Base-by-base conservation (phyloP, 352 stramenopile species). In the Globisporangium iwayamae region DNA sequence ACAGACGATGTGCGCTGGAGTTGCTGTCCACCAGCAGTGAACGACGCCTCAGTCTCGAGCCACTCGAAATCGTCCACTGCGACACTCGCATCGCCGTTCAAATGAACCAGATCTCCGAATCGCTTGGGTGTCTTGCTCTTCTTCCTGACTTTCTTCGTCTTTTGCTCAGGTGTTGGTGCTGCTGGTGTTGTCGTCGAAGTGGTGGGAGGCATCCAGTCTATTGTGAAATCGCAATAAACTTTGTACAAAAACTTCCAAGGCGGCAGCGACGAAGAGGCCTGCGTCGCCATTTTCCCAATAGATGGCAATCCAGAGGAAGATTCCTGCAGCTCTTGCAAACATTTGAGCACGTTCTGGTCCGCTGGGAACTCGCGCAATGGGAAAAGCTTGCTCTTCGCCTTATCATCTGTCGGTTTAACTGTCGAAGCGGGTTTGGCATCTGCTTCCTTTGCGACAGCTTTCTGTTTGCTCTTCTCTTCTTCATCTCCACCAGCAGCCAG, bases 301-400 rank as follows among this genome's bases (percentile, higher is more conserved):
- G 47, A 22, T 3, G 16, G 4, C 22, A 41, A 41, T 71, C 48
- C 2, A 14, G 10, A 41, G 36, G 36, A 41, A 9, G 74, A 60
- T 50, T 71, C 68, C 4, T 79, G 74, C 25, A 93, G 39, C 7
- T 78, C 72, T n/a, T 87, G 67, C 14, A 94, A 56, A 63, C 85
- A 94, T 60, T 89, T 90, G 22, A 94, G 69, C 52, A 94, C 74
- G 65, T 88, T 93, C 30, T 91, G 78, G 41, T 94, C 85, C 4
- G 82, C 68, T 48, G 78, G 57, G 52, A 93, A 93, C 14, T 71
- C 67, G 22, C 60, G 64, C 38, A 88, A 58, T 25, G 71, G 30
- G 16, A 76, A 58, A 41, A 65, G 62, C 30, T 76, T 67, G 28
- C 39, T 46, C 10, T 55, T 47, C 38, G 20, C n/a, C 13, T 54